Evolutionary conservation across 2,329 filamentous ascomycete species (phyloP), one percentile per base, ranked within the genome.

Genomic region (Diaporthe humulicola): DNA sequence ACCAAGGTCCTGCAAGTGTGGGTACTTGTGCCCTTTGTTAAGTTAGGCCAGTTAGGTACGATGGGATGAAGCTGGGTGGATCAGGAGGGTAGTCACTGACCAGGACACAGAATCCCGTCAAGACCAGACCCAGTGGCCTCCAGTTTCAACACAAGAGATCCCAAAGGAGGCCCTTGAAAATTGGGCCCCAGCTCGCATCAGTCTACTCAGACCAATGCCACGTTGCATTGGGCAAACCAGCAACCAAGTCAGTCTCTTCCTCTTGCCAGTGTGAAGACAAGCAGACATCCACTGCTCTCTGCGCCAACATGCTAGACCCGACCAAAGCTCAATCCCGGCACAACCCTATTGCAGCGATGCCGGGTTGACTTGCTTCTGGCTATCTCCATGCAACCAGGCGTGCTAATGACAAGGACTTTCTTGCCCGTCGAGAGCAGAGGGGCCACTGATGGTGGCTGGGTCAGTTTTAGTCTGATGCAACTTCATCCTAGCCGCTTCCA

Each of bases 391-490:
- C 45, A 42, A 28, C 45, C 22, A 30, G 57, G 33, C 17, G 45
- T 33, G 57, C 48, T 33, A 60, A 40, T 30, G 40, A 36, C 45
- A 42, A 36, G 33, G 48, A 45, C 30, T 19, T 17, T 40, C 45
- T 54, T 42, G 28, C 25, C 42, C 28, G n/a, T 50, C 19, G 33
- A 52, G 28, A 61, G 48, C 48, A 28, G 28, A 54, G 45, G 33
- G 70, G 36, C 45, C 22, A 54, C 33, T 33, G n/a, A 42, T 36
- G 57, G 70, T 60, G 70, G 70, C 70, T 64, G 57, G 70, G 45
- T 54, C 45, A 42, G 45, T 64, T 54, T 72, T 64, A 72, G 70
- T 72, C 52, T 72, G 57, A 72, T 64, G 70, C 70, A 72, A 60
- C 70, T 54, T 30, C 57, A 38, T 54, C 25, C 58, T 72, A 72